These are phyloP conservation scores for Sugiyamaella grinbergsii DNA, from an alignment of 1,139 yeast species.

Conservation along the genomic window DNA sequence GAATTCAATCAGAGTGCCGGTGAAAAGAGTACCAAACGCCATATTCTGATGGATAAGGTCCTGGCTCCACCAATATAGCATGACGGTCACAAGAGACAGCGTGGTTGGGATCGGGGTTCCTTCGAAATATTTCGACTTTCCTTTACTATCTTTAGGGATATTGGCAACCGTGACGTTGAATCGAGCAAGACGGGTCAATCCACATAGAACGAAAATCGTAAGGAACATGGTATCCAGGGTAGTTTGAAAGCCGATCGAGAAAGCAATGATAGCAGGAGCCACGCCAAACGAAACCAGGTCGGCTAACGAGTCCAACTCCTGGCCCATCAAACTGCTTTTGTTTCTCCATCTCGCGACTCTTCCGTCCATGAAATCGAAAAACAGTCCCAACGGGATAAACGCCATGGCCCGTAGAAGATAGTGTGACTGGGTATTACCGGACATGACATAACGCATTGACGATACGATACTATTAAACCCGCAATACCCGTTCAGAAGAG, in stretches of 20 bases:
- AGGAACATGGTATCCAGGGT: conserved; percentile 76
- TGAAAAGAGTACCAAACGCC: conserved; percentile 64
- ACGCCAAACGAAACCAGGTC: conserved; percentile 92
- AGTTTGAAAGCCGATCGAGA: conserved; percentile 84
- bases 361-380: conserved; percentile 95
- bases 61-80: conserved; percentile 63
- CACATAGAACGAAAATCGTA: conserved; percentile 88
- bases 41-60: conserved; percentile 49
- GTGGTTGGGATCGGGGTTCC: conserved; percentile 96
- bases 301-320: conserved; percentile 93
- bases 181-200: conserved; percentile 89
- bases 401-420: conserved; percentile 89
- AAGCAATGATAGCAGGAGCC: conserved; percentile 91
- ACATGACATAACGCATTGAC: conserved; percentile 65
- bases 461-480: conserved; percentile 91
- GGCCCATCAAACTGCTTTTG: conserved; percentile 93
- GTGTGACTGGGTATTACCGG: conserved; percentile 35
- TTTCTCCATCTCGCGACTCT: conserved; percentile 93
- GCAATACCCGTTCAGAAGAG: conserved; percentile 72
- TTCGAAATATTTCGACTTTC: conserved; percentile 83
- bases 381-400: conserved; percentile 83
- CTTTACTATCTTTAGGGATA: conserved; percentile 82
- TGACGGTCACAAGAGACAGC: conserved; percentile 65
- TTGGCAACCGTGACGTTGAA: conserved; percentile 92
- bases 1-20: conserved; percentile 63